Evolutionary conservation across 139 green algal species (phyloP), one percentile per base, ranked within the genome.

Genomic region (Chlorella sp.): DNA sequence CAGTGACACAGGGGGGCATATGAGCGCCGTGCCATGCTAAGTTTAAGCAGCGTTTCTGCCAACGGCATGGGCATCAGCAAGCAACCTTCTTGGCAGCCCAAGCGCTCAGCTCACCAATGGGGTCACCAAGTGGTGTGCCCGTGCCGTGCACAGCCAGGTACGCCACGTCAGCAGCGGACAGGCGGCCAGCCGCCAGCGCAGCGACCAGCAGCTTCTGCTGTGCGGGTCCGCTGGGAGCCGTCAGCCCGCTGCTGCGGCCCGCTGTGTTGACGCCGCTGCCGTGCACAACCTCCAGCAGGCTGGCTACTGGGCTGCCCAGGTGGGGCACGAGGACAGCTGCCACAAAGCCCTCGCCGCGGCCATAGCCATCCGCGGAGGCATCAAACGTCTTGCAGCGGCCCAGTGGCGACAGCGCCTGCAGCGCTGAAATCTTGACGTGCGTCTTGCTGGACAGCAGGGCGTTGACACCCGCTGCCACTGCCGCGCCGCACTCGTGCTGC

Each of bases 211-310:
- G 87, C 5, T 86, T 78, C 22, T 90, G 81, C 78, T 98, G 95
- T 4, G 89, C 89, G 16, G 93, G 93, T 1, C 95, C 94, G 76
- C 95, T 93, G 0, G 95, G 94, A 0, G 95, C 95, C 5, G 81
- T 86, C 30, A 86, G 70, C 8, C 70, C 70, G 81, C 81, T 86
- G 72, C 43, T 60, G 14, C 94, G 89, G 22, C 96, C 96, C 70
- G 96, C 95, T 84, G 97, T 94, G 86, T 98, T 98, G 3, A 98
- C 95, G 2, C 91, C 87, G 19, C 85, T 92, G 17, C 90, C 89
- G 0, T 43, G 38, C 70, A 86, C 85, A n/a, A 93, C 76, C 0
- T 76, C 76, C 44, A 92, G 58, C 40, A 44, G 68, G 58, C 14
- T n/a, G 19, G 88, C 67, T 7, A 24, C 20, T 6, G 73, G 0